phyloP scores from a whole-genome alignment of 805 yeast species.

The Priceomyces fermenticarens region DNA sequence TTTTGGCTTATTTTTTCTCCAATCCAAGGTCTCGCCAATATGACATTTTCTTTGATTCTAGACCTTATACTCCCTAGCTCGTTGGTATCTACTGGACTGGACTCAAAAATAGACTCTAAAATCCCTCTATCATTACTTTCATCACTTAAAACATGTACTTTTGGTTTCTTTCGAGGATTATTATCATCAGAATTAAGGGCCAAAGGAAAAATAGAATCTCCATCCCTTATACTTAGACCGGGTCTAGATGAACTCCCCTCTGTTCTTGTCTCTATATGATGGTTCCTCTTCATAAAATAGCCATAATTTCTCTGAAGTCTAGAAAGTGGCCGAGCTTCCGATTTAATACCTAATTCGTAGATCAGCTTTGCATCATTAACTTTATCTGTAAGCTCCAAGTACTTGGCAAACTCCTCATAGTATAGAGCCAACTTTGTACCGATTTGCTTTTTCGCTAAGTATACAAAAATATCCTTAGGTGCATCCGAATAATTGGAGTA shows the following conservation, averaged over 20 bases:
- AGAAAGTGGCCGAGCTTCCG: slow-evolving; percentile 61
- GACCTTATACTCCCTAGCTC: slow-evolving; percentile 46
- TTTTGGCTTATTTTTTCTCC: slow-evolving; percentile 58
- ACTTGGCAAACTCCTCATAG: slow-evolving; percentile 76
- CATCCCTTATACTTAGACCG: slow-evolving; percentile 36
- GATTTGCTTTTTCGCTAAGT: slow-evolving; percentile 66
- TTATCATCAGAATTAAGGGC: slow-evolving; percentile 1
- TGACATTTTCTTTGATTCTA: slow-evolving; percentile 62
- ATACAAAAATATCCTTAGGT: slow-evolving; percentile 68
- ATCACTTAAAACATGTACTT: slow-evolving; percentile 44
- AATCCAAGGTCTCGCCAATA: slow-evolving; percentile 55
- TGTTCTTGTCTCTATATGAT: background rate
- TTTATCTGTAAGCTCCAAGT: slow-evolving; percentile 50
- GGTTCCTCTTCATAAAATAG: slow-evolving; percentile 30
- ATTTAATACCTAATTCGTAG: slow-evolving; percentile 54
- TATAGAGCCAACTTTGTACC: slow-evolving; percentile 65
- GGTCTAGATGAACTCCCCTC: slow-evolving; percentile 7
- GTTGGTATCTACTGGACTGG: slow-evolving; percentile 34
- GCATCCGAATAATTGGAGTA: slow-evolving; percentile 67
- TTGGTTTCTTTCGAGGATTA: slow-evolving; percentile 19
- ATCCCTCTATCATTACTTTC: slow-evolving; percentile 13
- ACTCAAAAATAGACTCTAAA: slow-evolving; percentile 21
- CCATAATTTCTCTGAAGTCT: slow-evolving; percentile 33
- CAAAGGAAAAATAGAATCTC: slow-evolving; percentile 16
- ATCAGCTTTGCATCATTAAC: slow-evolving; percentile 56